Evolutionary conservation across 768 basidiomycete genomes (phyloP).

Genomic region (Termitomyces heimii): DNA sequence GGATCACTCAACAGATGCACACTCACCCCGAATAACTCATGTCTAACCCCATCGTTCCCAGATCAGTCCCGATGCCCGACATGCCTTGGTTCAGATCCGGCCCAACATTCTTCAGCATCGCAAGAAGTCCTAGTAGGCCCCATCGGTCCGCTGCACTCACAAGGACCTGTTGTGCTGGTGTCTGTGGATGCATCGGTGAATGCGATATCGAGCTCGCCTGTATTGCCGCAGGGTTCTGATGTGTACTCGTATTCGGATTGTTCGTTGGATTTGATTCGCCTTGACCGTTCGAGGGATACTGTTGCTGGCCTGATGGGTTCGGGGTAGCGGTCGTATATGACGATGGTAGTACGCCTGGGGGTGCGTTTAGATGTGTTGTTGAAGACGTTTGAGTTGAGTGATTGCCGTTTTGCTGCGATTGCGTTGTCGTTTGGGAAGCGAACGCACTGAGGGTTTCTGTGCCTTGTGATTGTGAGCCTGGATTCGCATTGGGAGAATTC

Average conservation of each 20-base stretch:
- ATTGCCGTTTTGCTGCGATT: slow-evolving; percentile 39
- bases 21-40: slow-evolving; percentile 79
- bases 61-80: slow-evolving; percentile 83
- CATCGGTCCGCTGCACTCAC: slow-evolving; percentile 92
- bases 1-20: not conserved
- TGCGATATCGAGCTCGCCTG: slow-evolving; percentile 28
- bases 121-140: slow-evolving; percentile 83
- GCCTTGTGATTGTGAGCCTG: slow-evolving; percentile 29
- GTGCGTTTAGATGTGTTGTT: slow-evolving; percentile 47
- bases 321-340: slow-evolving; percentile 23
- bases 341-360: slow-evolving; percentile 36
- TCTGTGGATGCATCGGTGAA: slow-evolving; percentile 60
- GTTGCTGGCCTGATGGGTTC: slow-evolving; percentile 23
- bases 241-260: slow-evolving; percentile 24
- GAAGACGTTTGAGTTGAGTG: slow-evolving; percentile 31
- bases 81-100: slow-evolving; percentile 75
- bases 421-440: slow-evolving; percentile 16
- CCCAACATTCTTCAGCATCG: slow-evolving; percentile 77
- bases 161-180: slow-evolving; percentile 90
- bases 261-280: slow-evolving; percentile 28
- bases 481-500: slow-evolving; percentile 51
- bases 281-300: slow-evolving; percentile 31
- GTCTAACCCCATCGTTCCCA: slow-evolving; percentile 89
- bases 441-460: slow-evolving; percentile 14
- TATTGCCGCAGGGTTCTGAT: slow-evolving; percentile 26